A percentile compares a stretch with the other conserved stretches of the same genome.
Evolutionary conservation across 495 filamentous ascomycete genomes (phyloP).

Genomic region (Coniosporium apollinis): DNA sequence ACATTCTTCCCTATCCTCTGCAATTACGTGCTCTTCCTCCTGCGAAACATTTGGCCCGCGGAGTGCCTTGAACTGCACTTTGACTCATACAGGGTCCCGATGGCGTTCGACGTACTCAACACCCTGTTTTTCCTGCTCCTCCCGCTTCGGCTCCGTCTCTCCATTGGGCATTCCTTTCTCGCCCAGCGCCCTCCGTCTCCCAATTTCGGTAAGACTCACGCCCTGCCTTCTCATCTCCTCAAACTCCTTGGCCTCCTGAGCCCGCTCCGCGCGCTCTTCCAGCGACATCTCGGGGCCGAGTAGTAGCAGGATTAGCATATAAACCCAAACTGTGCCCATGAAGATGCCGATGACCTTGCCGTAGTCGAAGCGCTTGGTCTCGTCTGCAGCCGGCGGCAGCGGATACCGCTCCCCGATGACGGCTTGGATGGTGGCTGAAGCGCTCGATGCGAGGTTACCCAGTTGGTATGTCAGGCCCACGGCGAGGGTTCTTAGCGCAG

Average conservation of each 20-base stretch:
- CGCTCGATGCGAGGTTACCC: constrained; percentile 23
- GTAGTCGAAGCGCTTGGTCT: constrained; percentile 20
- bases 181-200: constrained; percentile 6
- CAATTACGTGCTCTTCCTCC: too few species aligned
- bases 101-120: too few species aligned
- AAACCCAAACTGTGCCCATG: constrained; percentile 22
- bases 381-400: constrained; percentile 11
- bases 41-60: too few species aligned
- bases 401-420: constrained; percentile 24
- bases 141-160: too few species aligned
- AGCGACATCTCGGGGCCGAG: constrained; percentile 24
- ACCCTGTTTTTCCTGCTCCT: too few species aligned
- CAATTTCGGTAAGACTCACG: constrained; percentile 17
- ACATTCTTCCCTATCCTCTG: too few species aligned
- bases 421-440: constrained; percentile 24
- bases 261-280: constrained; percentile 22
- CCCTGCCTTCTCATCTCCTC: constrained; percentile 19
- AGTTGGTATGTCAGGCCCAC: constrained; percentile 25
- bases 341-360: constrained; percentile 20
- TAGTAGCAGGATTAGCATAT: constrained; percentile 22
- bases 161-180: too few species aligned
- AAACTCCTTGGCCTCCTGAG: constrained; percentile 13
- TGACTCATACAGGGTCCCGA: too few species aligned
- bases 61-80: too few species aligned
- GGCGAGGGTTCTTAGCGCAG: constrained; percentile 18